Conservation (phyloP, 2,329 filamentous ascomycete genomes). For the Aureobasidium sp. region DNA sequence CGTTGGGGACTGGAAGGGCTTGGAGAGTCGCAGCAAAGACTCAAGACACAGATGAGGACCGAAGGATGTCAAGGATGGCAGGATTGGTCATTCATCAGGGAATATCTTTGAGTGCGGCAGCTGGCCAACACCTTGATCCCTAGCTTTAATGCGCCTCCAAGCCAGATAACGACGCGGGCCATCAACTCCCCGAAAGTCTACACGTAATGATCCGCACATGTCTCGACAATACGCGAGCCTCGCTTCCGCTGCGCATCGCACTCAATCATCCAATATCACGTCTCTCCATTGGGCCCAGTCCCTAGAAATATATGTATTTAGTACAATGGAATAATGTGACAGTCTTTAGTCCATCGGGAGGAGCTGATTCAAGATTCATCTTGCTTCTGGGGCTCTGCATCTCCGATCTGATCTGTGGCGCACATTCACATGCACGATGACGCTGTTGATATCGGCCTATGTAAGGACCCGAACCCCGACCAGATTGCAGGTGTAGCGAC, state of each 20-base stretch:
- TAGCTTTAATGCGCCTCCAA: not conserved
- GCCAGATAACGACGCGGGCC: slow-evolving; percentile 7
- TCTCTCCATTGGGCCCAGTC: too few species aligned
- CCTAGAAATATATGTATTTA: too few species aligned
- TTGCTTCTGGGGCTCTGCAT: not conserved
- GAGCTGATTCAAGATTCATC: not conserved
- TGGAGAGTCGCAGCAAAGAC: not conserved
- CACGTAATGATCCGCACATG: slow-evolving; percentile 10
- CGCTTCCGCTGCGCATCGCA: not conserved
- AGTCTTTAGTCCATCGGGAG: too few species aligned
- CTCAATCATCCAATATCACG: not conserved
- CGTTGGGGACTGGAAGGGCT: not conserved
- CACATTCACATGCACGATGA: not conserved
- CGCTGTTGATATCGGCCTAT: not conserved
- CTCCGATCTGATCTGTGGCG: not conserved
- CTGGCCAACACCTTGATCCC: not conserved
- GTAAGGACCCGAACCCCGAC: not conserved
- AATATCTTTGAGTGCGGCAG: not conserved
- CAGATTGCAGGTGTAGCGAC: not conserved
- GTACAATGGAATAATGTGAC: too few species aligned
- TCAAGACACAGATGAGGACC: not conserved
- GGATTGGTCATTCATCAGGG: slow-evolving; percentile 8
- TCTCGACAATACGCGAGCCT: not conserved
- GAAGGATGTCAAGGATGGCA: not conserved
- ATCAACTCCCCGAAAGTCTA: slow-evolving; percentile 7